Base-by-base conservation (phyloP, 176 grass and related monocot species). In the Eleusine coracana region DNA sequence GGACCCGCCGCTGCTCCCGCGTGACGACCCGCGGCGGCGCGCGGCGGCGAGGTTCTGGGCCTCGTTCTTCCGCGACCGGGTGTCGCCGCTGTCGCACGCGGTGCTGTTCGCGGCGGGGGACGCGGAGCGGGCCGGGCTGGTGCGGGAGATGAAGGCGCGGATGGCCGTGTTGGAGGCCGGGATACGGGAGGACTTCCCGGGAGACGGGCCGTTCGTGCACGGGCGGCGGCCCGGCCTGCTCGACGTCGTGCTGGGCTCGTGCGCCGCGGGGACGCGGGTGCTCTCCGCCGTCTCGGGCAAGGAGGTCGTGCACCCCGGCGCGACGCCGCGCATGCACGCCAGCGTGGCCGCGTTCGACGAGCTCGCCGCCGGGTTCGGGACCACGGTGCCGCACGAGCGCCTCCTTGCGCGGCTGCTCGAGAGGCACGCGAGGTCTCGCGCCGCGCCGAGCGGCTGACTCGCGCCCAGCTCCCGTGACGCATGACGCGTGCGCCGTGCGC, bases 31-130 rank as follows among this genome's bases (percentile, higher is more conserved):
- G 12, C 66, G 46, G 66, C 72, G 51, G 39, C 88, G 78, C 20
- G 78, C 88, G 21, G 72, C 49, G 38, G 88, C 65, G 16, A 59
- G 92, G 25, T 91, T 94, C 73, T 94, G 92, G 88, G 86, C 85
- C 23, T 78, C 71, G 39, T 91, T 89, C 87, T 67, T 86, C 77
- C 75, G 85, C 68, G 81, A 82, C 64, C 65, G 78, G 78, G 91
- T 88, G 27, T 80, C 79, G 29, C 77, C 82, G 36, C 58, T 73
- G 37, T 77, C 52, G 71, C 74, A 25, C 31, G 0, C 23, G 23
- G 83, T 67, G 68, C 21, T 83, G 16, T 11, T 11, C 29, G 67
- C 84, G 14, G 71, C 7, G 46, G 49, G 15, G 5, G 78, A 41
- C 46, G 86, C 61, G 12, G 81, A 56, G 40, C 80, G 78, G 5